Conservation (phyloP, 2,329 filamentous ascomycete species). For the Arthroderma sp. region DNA sequence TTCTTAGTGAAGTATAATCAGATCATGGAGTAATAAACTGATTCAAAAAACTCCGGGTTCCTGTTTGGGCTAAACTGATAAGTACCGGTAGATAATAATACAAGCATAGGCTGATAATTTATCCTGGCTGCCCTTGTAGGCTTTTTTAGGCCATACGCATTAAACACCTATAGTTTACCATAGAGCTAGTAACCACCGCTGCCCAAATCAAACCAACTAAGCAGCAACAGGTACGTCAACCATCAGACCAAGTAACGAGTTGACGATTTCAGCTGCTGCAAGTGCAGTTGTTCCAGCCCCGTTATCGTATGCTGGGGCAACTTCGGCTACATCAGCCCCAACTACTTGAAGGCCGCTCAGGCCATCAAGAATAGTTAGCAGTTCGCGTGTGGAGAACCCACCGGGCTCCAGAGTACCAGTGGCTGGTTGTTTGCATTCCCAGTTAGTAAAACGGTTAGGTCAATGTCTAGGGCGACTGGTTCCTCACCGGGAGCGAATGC, state of each 20-base stretch:
- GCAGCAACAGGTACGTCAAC: conserved; percentile 28
- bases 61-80: too few species aligned
- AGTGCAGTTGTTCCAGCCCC: conserved; percentile 67
- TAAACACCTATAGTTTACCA: too few species aligned
- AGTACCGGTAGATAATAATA: too few species aligned
- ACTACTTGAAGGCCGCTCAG: conserved; percentile 71
- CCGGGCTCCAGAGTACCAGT: conserved; percentile 84
- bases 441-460: not conserved
- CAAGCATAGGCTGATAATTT: too few species aligned
- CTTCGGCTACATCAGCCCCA: conserved; percentile 81
- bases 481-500: conserved; percentile 47
- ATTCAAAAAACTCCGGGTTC: too few species aligned
- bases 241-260: conserved; percentile 61
- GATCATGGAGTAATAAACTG: too few species aligned
- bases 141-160: too few species aligned
- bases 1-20: too few species aligned
- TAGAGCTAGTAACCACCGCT: too few species aligned
- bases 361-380: conserved; percentile 69
- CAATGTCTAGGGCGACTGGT: too few species aligned
- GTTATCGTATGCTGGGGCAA: conserved; percentile 73
- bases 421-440: not conserved
- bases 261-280: conserved; percentile 70
- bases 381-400: conserved; percentile 78
- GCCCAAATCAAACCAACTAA: not conserved
- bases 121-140: too few species aligned